A percentile compares a stretch with the other conserved stretches of the same genome.
Evolutionary conservation across 2,329 filamentous ascomycete genomes (phyloP).

Genomic region (Cercospora sesami): DNA sequence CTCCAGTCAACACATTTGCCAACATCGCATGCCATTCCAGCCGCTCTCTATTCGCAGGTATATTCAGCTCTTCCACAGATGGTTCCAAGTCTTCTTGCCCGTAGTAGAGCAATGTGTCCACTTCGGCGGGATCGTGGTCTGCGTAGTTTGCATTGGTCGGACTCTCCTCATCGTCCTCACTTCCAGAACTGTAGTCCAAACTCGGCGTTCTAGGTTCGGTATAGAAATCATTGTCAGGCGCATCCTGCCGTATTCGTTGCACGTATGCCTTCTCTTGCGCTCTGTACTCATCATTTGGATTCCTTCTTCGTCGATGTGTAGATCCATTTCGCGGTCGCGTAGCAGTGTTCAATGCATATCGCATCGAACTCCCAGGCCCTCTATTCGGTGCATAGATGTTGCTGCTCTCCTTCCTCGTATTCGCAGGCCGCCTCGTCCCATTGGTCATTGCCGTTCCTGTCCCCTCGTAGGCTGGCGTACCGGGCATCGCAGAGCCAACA

Average conservation of each 20-base stretch:
- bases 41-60: constrained; percentile 82
- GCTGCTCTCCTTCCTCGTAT: constrained; percentile 48
- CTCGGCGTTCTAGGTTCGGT: constrained; percentile 67
- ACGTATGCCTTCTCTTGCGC: constrained; percentile 95
- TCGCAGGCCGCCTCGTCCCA: constrained; percentile 40
- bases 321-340: constrained; percentile 57
- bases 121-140: constrained; percentile 81
- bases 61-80: constrained; percentile 83
- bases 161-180: constrained; percentile 87
- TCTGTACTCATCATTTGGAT: constrained; percentile 71
- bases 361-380: constrained; percentile 48
- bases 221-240: constrained; percentile 66
- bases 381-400: constrained; percentile 54
- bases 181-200: constrained; percentile 68
- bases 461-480: constrained; percentile 25
- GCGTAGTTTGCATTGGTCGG: constrained; percentile 80
- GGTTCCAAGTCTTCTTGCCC: constrained; percentile 86
- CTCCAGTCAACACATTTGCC: constrained; percentile 89
- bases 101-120: constrained; percentile 90
- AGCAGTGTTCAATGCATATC: constrained; percentile 40
- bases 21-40: constrained; percentile 99
- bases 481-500: constrained; percentile 10
- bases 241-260: constrained; percentile 77
- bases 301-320: constrained; percentile 57
- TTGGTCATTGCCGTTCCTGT: constrained; percentile 20